These are phyloP conservation scores for Ceratocystis diversiconidia DNA, from an alignment of 2,329 filamentous ascomycete species.

Conservation along the genomic window DNA sequence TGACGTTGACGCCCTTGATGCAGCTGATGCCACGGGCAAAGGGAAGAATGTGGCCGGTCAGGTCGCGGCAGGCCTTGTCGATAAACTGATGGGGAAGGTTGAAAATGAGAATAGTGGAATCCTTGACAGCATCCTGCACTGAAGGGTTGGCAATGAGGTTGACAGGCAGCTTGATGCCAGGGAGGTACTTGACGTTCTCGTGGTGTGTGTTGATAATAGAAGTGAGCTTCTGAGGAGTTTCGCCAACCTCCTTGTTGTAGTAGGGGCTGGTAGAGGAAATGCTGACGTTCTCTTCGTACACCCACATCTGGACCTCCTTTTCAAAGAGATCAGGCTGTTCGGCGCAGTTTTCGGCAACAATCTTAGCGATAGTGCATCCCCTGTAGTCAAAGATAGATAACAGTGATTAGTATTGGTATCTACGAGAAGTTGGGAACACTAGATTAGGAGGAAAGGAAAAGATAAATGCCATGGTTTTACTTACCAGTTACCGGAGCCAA, in stretches of 20 bases:
- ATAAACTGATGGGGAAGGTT: constrained; percentile 97
- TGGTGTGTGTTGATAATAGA: constrained; percentile 78
- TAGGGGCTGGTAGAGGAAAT: constrained; percentile 58
- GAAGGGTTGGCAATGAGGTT: constrained; percentile 80
- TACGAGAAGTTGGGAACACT: neutral
- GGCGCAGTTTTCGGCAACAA: constrained; percentile 81
- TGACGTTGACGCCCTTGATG: constrained; percentile 94
- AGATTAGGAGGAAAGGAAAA: neutral
- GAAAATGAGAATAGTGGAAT: constrained; percentile 83
- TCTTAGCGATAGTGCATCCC: constrained; percentile 96
- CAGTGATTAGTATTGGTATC: neutral
- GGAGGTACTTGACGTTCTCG: constrained; percentile 97
- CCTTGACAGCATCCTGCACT: constrained; percentile 62
- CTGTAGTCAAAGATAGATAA: constrained; percentile 29
- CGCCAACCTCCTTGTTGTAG: constrained; percentile 50
- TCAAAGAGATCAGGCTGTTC: constrained; percentile 71
- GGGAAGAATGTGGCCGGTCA: constrained; percentile 78
- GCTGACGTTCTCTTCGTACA: constrained; percentile 81
- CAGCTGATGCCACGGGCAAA: constrained; percentile 90
- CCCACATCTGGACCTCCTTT: constrained; percentile 92
- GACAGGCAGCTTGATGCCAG: constrained; percentile 64
- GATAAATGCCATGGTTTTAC: constrained; percentile 19
- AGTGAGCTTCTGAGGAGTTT: constrained; percentile 73
- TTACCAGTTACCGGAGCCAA: constrained; percentile 94
- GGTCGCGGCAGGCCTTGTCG: constrained; percentile 64